Evolutionary conservation across 2,329 filamentous ascomycete species (phyloP).

Genomic region (Furcasterigmium sp.): DNA sequence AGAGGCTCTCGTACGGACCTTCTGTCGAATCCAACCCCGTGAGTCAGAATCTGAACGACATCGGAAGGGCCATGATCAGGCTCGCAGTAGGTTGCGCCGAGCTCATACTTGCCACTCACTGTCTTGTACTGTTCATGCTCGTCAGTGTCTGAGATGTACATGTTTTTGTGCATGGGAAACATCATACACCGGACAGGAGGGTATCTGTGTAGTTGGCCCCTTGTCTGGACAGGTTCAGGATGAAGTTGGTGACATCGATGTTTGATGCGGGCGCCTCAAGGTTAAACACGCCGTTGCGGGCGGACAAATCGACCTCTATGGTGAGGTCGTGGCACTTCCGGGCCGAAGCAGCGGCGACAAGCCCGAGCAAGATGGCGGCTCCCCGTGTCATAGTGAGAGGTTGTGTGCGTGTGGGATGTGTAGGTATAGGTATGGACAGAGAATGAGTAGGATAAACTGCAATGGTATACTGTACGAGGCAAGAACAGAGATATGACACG

Average conservation of each 20-base stretch:
- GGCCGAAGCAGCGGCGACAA: conserved; percentile 23
- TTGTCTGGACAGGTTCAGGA: conserved; percentile 41
- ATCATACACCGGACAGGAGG: conserved; percentile 36
- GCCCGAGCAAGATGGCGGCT: conserved; percentile 12
- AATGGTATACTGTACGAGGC: too few relatives aligned
- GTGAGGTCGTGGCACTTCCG: conserved; percentile 42
- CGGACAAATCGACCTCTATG: conserved; percentile 48
- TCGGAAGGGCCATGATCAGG: conserved; percentile 39
- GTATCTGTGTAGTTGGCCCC: conserved; percentile 43
- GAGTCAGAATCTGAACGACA: conserved; percentile 33
- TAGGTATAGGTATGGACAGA: not conserved
- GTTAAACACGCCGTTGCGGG: conserved; percentile 49
- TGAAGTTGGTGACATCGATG: conserved; percentile 52
- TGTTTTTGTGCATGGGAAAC: too few relatives aligned
- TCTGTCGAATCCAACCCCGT: conserved; percentile 32
- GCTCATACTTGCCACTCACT: conserved; percentile 47
- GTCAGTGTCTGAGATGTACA: not conserved
- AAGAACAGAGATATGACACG: too few relatives aligned
- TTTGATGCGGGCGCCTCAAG: conserved; percentile 41
- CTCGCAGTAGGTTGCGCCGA: conserved; percentile 57
- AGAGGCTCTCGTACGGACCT: not conserved
- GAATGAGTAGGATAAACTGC: not conserved
- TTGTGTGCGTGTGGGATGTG: not conserved
- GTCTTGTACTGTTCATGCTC: conserved; percentile 34
- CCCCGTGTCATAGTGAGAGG: conserved; percentile 16